phyloP scores from a whole-genome alignment of 2,329 filamentous ascomycete species.

The Ceratocystis diversiconidia region DNA sequence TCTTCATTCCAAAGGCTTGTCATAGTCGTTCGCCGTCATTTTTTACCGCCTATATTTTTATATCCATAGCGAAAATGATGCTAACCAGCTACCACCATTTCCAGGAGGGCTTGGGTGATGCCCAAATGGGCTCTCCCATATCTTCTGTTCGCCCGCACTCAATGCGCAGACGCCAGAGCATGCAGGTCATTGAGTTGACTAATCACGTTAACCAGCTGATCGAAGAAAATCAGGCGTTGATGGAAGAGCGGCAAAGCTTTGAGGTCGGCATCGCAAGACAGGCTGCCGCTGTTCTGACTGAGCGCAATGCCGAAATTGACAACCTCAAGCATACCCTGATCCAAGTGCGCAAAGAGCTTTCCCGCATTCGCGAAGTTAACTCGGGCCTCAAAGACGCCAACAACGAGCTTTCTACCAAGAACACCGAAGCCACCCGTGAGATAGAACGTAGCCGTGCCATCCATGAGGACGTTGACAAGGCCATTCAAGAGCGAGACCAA shows the following conservation, averaged over 20 bases:
- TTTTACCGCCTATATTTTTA: neutral
- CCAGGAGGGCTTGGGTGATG: constrained; percentile 89
- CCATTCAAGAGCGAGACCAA: constrained; percentile 65
- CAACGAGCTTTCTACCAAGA: constrained; percentile 55
- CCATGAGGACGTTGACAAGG: constrained; percentile 42
- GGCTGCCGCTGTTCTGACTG: constrained; percentile 55
- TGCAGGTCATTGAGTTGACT: constrained; percentile 91
- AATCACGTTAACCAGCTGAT: constrained; percentile 68
- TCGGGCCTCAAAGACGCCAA: constrained; percentile 66
- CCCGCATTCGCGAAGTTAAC: constrained; percentile 69
- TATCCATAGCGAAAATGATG: constrained; percentile 11
- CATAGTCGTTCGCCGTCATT: constrained; percentile 1
- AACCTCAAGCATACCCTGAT: constrained; percentile 64
- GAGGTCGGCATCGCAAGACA: constrained; percentile 53
- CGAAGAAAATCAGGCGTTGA: constrained; percentile 68
- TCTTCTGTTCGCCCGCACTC: constrained; percentile 90
- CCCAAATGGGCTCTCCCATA: constrained; percentile 68
- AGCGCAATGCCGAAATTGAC: constrained; percentile 78
- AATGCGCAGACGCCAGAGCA: constrained; percentile 92
- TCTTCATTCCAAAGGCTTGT: constrained; percentile 4
- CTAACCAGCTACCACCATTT: constrained; percentile 18
- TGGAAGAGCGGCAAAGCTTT: constrained; percentile 54
- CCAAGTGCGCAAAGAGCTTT: constrained; percentile 68
- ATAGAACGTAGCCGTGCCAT: constrained; percentile 53
- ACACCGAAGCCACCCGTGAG: constrained; percentile 51